Conservation (phyloP, 2,329 filamentous ascomycete species). For the Akanthomyces uredinophilus region DNA sequence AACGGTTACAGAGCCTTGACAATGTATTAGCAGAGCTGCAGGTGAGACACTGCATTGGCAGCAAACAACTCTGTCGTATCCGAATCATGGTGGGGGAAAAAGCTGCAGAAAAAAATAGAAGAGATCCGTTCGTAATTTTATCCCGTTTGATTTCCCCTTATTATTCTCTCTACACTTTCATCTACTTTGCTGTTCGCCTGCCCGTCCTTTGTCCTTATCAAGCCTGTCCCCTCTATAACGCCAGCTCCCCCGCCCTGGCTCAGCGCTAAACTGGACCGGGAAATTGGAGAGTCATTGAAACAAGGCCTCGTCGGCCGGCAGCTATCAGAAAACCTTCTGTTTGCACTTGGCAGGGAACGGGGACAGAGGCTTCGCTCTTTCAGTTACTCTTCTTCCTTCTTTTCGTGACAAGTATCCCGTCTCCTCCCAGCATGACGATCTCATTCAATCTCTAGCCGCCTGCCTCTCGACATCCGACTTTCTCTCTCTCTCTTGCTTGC, state of each 20-base stretch:
- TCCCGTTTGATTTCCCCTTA: too few relatives aligned
- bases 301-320: neutral
- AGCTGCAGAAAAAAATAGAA: too few relatives aligned
- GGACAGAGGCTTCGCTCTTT: neutral
- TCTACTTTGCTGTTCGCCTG: neutral
- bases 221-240: neutral
- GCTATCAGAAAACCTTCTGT: slow-evolving; percentile 7
- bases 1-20: neutral
- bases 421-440: neutral
- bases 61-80: too few relatives aligned
- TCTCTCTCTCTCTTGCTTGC: neutral
- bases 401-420: neutral
- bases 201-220: neutral
- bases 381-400: neutral
- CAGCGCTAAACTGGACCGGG: slow-evolving; percentile 8
- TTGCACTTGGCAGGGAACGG: neutral
- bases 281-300: slow-evolving; percentile 5
- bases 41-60: too few relatives aligned
- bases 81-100: too few relatives aligned
- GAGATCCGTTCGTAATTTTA: too few relatives aligned
- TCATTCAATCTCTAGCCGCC: neutral
- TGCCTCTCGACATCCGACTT: neutral
- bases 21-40: neutral
- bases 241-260: neutral
- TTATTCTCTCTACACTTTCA: too few relatives aligned